These are phyloP conservation scores for Asclepias syriaca DNA, from an alignment of 257 asterid species.

Conservation along the genomic window DNA sequence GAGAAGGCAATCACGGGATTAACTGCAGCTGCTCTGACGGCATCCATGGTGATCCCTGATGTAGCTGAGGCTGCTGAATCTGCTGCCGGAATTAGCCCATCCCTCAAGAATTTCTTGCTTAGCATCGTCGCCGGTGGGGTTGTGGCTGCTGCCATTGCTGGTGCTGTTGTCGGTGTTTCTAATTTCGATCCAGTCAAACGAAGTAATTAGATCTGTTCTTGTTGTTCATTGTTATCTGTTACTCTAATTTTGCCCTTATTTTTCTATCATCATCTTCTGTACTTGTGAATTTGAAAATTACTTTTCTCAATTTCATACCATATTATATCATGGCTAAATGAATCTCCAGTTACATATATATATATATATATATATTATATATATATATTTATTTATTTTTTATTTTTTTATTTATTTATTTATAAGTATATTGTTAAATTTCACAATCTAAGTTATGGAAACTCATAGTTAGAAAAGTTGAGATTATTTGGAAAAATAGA, in stretches of 20 bases:
- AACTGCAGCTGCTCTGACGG: slow-evolving; percentile 36
- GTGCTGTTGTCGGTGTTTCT: slow-evolving; percentile 43
- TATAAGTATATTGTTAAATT: too few species aligned
- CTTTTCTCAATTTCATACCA: neutral
- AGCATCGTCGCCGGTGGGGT: slow-evolving; percentile 48
- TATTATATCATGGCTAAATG: neutral
- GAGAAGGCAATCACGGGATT: slow-evolving; percentile 38
- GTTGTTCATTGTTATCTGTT: neutral
- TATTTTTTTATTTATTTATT: too few species aligned
- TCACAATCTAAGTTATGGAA: too few species aligned
- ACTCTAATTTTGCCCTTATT: neutral
- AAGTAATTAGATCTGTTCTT: slow-evolving; percentile 5
- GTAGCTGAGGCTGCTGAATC: slow-evolving; percentile 41
- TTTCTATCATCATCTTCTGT: neutral
- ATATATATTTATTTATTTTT: too few species aligned
- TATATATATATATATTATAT: too few species aligned
- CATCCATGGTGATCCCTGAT: slow-evolving; percentile 43
- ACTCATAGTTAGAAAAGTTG: too few species aligned
- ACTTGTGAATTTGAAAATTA: neutral
- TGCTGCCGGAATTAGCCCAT: slow-evolving; percentile 25
- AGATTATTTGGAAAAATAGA: too few species aligned
- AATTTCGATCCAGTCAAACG: slow-evolving; percentile 54
- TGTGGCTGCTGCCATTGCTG: slow-evolving; percentile 34
- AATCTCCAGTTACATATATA: too few species aligned
- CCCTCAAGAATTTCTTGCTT: slow-evolving; percentile 53